Conservation (phyloP, 2,329 filamentous ascomycete genomes). For the Aspergillus tanneri region DNA sequence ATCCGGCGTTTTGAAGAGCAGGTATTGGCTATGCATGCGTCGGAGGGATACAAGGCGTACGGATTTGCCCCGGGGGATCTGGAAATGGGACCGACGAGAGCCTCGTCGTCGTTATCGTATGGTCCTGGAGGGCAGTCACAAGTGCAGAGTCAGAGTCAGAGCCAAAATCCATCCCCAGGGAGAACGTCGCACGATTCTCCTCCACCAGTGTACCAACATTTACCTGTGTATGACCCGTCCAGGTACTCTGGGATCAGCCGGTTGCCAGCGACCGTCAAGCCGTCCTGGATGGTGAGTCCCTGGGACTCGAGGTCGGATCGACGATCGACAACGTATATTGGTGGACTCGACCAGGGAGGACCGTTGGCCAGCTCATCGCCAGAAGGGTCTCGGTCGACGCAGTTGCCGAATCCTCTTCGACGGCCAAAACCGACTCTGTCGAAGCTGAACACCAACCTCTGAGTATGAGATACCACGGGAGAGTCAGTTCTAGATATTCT, state of each 20-base stretch:
- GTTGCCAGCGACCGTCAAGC: conserved; percentile 3
- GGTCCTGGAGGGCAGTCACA: conserved; percentile 5
- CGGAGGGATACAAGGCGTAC: conserved; percentile 1
- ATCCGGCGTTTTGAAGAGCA: conserved; percentile 23
- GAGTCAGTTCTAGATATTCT: neutral
- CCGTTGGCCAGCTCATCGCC: neutral
- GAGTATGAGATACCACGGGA: conserved; percentile 14
- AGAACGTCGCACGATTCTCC: conserved; percentile 16
- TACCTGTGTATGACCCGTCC: conserved; percentile 38
- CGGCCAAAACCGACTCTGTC: conserved; percentile 37
- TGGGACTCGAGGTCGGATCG: conserved; percentile 3
- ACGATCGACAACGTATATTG: neutral
- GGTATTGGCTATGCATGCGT: conserved; percentile 11
- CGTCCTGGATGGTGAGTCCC: neutral
- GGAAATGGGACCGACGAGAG: conserved; percentile 9
- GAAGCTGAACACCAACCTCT: conserved; percentile 37
- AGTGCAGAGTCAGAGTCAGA: neutral
- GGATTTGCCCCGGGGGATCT: conserved; percentile 5
- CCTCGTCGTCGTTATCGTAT: conserved; percentile 9
- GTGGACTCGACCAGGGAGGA: neutral
- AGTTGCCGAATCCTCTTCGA: no score
- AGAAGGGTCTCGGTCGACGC: conserved; percentile 4
- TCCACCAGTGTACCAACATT: conserved; percentile 29
- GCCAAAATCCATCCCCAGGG: neutral
- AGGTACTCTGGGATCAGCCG: conserved; percentile 23